These are phyloP conservation scores for Fusarium burgessii DNA, from an alignment of 2,329 filamentous ascomycete species.

Conservation along the genomic window DNA sequence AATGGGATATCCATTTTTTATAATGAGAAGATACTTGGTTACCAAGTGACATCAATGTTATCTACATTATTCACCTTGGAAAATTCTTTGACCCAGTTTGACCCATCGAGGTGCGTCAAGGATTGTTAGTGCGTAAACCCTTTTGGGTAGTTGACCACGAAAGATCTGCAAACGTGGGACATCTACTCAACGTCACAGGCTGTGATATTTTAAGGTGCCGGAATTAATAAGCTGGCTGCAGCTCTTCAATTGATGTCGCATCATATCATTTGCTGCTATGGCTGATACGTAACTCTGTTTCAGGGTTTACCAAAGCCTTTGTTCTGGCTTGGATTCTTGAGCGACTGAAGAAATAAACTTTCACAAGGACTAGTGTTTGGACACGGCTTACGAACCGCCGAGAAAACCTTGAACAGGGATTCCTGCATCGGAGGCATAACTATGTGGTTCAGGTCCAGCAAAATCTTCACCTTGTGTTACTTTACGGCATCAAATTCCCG, in stretches of 20 bases:
- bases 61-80: slow-evolving; percentile 13
- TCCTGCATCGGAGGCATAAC: neutral
- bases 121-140: slow-evolving; percentile 5
- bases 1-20: neutral
- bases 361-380: neutral
- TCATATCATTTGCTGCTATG: no score
- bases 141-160: slow-evolving; percentile 33
- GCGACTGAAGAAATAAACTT: neutral
- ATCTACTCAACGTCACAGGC: slow-evolving; percentile 20
- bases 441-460: neutral
- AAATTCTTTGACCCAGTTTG: neutral
- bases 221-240: neutral
- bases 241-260: neutral
- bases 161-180: slow-evolving; percentile 25
- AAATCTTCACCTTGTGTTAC: neutral
- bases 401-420: neutral
- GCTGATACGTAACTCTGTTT: neutral
- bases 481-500: neutral
- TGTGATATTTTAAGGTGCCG: neutral
- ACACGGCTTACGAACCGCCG: no score
- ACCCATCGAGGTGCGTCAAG: slow-evolving; percentile 16
- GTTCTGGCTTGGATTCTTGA: neutral
- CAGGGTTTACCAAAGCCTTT: neutral
- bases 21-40: neutral
- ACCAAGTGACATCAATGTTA: slow-evolving; percentile 2